Base-by-base conservation (phyloP, 2,329 filamentous ascomycete species). In the Pseudomassariella vexata region DNA sequence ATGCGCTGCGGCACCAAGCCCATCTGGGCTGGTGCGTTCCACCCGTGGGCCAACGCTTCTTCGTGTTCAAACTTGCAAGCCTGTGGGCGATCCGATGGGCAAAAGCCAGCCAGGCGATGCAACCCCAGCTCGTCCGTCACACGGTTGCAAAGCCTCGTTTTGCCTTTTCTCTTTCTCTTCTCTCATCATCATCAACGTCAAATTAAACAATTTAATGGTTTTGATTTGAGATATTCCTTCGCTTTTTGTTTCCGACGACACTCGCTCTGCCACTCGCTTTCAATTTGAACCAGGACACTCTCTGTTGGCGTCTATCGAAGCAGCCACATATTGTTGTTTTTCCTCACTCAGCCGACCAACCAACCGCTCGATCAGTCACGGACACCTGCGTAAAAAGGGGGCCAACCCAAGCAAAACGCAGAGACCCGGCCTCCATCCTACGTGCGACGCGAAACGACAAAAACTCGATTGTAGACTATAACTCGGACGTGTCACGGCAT, bases 371-470 rank as follows among this genome's bases (percentile, higher is more conserved):
- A n/a, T n/a, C n/a, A n/a, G n/a, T n/a, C n/a, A 27, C 32, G 11
- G 15, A 19, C 14, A 18, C 14, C 11, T 9, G 19, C 12, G 10
- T 9, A 16, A 34, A 34, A 34, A 34, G 19, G 25, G 32, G 32
- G 23, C 14, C 16, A 7, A n/a, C 18, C 19, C 17, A 17, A 11
- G 25, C 32, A 6, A 24, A 11, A 14, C 22, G 9, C n/a, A 35
- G 15, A 19, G 15, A 29, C 16, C 26, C 32, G 19, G 25, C 20
- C 22, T 24, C 22, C 20, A 27, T 11, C 16, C 14, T 22, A 17
- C 30, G 23, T 33, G 22, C 30, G 17, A 33, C 30, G 30, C 27
- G 24, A 28, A 19, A 32, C 24, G 24, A 36, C 16, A 36, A 36
- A 25, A 34, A 19, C 11, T 19, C 24, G 16, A 15, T 17, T 28